Percentiles rank a stretch among this genome's conserved stretches.
Conservation (phyloP, 1,139 yeast species). For the Blastobotrys elegans region DNA sequence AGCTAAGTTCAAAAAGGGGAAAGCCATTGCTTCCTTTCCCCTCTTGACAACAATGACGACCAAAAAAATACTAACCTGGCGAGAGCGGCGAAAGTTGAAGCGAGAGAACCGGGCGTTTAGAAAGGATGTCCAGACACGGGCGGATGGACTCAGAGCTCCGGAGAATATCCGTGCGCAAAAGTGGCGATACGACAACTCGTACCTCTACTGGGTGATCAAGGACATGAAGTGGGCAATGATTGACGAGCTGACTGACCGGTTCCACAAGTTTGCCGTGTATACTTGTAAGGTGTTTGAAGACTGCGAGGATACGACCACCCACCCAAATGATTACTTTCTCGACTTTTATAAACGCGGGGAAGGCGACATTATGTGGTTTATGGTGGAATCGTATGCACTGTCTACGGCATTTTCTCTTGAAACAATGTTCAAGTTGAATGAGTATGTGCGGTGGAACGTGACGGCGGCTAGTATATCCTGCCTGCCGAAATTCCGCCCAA, state of each 20-base stretch:
- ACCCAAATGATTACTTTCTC: neutral
- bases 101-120: too few relatives aligned
- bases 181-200: neutral
- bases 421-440: neutral
- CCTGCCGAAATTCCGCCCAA: neutral
- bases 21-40: too few relatives aligned
- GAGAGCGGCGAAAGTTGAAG: too few relatives aligned
- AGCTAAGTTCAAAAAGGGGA: too few relatives aligned
- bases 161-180: neutral
- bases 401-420: neutral
- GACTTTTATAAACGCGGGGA: neutral
- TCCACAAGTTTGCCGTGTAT: neutral
- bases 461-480: neutral
- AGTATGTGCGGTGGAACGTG: neutral
- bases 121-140: too few relatives aligned
- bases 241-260: neutral
- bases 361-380: neutral
- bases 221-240: slow-evolving; percentile 1
- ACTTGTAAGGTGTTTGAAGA: neutral
- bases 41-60: too few relatives aligned
- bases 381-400: neutral
- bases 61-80: too few relatives aligned
- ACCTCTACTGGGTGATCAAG: slow-evolving; percentile 1
- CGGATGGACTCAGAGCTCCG: too few relatives aligned
- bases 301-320: neutral